phyloP scores from a whole-genome alignment of 1,284 basidiomycete species.

The Coniferiporia weirii region DNA sequence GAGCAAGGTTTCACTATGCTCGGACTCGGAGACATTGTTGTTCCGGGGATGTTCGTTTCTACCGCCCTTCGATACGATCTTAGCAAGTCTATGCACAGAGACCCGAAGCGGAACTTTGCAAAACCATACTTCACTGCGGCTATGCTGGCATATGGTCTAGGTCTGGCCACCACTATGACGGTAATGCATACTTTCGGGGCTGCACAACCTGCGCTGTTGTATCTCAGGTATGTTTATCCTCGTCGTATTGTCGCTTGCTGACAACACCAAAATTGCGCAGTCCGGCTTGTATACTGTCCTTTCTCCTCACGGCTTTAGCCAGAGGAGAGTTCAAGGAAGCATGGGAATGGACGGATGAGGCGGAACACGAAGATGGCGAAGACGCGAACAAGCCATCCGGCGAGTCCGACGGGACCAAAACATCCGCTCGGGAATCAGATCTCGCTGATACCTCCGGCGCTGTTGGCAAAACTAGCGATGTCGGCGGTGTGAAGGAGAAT shows the following conservation, averaged over 20 bases:
- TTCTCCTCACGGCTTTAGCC: constrained; percentile 45
- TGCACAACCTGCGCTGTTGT: constrained; percentile 91
- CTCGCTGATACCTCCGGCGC: constrained; percentile 8
- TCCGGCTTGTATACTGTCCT: constrained; percentile 64
- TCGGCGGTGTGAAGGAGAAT: not conserved
- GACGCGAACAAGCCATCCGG: constrained; percentile 15
- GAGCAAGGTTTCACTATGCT: constrained; percentile 82
- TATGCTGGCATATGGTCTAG: constrained; percentile 73
- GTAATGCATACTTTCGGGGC: constrained; percentile 82
- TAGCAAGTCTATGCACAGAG: constrained; percentile 35
- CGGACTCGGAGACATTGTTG: constrained; percentile 87
- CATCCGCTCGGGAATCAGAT: not conserved
- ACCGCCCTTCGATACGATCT: constrained; percentile 88
- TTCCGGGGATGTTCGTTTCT: constrained; percentile 88
- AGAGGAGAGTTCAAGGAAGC: constrained; percentile 57
- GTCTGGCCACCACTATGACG: constrained; percentile 74
- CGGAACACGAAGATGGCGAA: constrained; percentile 24
- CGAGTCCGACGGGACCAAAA: constrained; percentile 10
- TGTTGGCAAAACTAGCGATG: not conserved
- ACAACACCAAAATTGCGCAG: constrained; percentile 30
- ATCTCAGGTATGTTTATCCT: constrained; percentile 64
- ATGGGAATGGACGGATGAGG: constrained; percentile 59
- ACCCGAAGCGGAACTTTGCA: constrained; percentile 21
- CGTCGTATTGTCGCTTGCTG: not conserved
- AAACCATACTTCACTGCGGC: constrained; percentile 73